phyloP scores from a whole-genome alignment of 1,139 yeast genomes.

The Scheffersomyces lignicola region DNA sequence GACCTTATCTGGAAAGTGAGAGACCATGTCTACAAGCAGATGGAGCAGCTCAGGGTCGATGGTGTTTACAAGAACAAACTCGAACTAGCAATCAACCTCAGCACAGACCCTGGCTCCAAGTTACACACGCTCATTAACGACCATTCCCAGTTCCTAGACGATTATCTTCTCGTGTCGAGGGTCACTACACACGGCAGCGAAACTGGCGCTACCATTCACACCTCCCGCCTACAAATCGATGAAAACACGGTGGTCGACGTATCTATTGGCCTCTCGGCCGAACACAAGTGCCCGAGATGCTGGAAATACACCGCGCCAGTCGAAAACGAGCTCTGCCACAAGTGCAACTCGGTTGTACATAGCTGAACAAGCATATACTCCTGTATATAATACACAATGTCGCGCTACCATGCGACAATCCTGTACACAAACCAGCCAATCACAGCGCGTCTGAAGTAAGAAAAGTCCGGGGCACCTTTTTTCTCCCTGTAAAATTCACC shows the following conservation, averaged over 20 bases:
- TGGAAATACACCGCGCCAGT: constrained; percentile 72
- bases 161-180: constrained; percentile 67
- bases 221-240: constrained; percentile 16
- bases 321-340: constrained; percentile 58
- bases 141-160: constrained; percentile 33
- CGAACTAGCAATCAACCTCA: constrained; percentile 54
- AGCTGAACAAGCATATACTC: too few species aligned
- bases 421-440: constrained; percentile 6
- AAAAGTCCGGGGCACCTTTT: not conserved
- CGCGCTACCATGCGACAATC: too few species aligned
- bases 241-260: constrained; percentile 28
- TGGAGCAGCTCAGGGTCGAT: constrained; percentile 32
- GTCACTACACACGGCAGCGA: constrained; percentile 30
- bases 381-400: too few species aligned
- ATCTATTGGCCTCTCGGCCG: constrained; percentile 43
- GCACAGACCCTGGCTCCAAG: constrained; percentile 8
- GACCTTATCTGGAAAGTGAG: constrained; percentile 45
- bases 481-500: not conserved
- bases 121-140: not conserved
- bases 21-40: constrained; percentile 44
- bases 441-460: constrained; percentile 2
- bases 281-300: constrained; percentile 84
- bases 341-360: constrained; percentile 53
- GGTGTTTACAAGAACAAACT: constrained; percentile 59
- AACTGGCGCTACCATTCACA: constrained; percentile 3